A percentile compares a stretch with the other conserved stretches of the same genome.
These are phyloP conservation scores for Leersia perrieri DNA, from an alignment of 176 grass and related monocot species.

Conservation along the genomic window DNA sequence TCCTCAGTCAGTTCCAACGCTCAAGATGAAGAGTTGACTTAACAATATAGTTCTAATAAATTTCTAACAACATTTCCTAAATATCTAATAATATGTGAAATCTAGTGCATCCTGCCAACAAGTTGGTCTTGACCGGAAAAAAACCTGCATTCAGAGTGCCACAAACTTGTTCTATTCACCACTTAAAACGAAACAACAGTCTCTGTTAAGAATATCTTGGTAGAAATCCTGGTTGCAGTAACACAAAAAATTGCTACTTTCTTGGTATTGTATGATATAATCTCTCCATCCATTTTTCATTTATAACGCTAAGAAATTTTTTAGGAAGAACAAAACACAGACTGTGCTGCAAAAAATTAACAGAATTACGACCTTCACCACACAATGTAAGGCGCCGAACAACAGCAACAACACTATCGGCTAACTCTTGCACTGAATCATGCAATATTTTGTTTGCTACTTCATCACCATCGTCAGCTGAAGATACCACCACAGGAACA, in stretches of 20 bases:
- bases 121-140: neutral
- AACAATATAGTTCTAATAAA: conserved; percentile 15
- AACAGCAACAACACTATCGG: conserved; percentile 93
- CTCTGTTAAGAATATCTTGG: neutral
- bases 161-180: neutral
- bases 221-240: neutral
- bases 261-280: neutral
- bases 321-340: neutral
- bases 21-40: conserved; percentile 1
- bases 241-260: neutral
- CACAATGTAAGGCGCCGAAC: conserved; percentile 77
- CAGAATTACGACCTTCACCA: conserved; percentile 62
- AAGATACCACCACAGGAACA: conserved; percentile 88
- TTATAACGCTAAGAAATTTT: neutral
- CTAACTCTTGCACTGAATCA: conserved; percentile 79
- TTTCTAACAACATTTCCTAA: neutral
- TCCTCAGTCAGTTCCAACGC: neutral
- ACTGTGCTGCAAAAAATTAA: neutral
- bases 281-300: neutral
- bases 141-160: neutral
- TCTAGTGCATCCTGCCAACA: neutral
- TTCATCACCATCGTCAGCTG: conserved; percentile 93
- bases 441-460: conserved; percentile 92
- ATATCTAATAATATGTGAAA: neutral
- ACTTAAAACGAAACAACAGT: neutral